phyloP scores from a whole-genome alignment of 495 filamentous ascomycete species.

The Parmelia sp. region DNA sequence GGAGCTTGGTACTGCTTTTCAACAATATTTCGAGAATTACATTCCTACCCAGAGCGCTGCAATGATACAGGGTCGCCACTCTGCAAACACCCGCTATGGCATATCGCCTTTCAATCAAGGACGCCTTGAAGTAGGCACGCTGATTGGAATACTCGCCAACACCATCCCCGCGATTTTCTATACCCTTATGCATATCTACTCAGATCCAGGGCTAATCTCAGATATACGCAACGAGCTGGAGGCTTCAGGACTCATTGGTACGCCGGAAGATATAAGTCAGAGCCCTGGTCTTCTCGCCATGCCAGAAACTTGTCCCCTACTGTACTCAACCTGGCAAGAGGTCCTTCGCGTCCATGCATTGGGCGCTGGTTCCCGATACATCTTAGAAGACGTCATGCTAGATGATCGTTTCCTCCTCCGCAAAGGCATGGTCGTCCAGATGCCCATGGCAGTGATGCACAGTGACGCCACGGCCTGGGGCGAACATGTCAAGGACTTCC shows the following conservation, averaged over 20 bases:
- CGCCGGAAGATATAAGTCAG: neutral
- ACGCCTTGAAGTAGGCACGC: constrained; percentile 37
- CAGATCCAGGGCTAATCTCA: constrained; percentile 35
- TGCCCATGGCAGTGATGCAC: constrained; percentile 28
- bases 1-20: constrained; percentile 35
- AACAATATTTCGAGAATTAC: constrained; percentile 29
- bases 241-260: constrained; percentile 3
- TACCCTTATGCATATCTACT: constrained; percentile 40
- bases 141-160: constrained; percentile 43
- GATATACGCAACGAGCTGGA: constrained; percentile 37
- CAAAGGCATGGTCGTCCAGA: constrained; percentile 26
- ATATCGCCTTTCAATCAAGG: constrained; percentile 15
- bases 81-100: constrained; percentile 17
- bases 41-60: constrained; percentile 14
- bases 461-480: constrained; percentile 20
- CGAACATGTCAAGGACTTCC: constrained; percentile 16
- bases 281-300: constrained; percentile 17
- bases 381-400: constrained; percentile 27
- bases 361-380: constrained; percentile 22
- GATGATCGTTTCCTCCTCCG: constrained; percentile 26
- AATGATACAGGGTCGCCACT: constrained; percentile 15
- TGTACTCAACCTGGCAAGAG: constrained; percentile 25
- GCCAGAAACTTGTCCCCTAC: constrained; percentile 22
- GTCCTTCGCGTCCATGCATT: constrained; percentile 23
- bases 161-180: constrained; percentile 46